These are phyloP conservation scores for Eruca vesicaria DNA, from an alignment of 441 rosid genomes.

Conservation along the genomic window DNA sequence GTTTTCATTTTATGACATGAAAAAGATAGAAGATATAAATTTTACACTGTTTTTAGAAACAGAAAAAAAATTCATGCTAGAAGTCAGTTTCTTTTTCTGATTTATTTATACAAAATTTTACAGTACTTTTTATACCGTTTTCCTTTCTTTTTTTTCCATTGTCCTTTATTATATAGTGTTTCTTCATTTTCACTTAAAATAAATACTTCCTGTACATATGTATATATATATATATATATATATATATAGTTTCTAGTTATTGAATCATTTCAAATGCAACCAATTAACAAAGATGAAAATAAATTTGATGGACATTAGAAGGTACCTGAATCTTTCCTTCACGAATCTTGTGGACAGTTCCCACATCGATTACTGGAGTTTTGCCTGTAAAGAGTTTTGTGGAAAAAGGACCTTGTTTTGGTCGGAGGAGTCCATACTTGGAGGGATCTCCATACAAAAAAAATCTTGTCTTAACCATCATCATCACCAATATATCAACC, in stretches of 20 bases:
- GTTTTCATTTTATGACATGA: not conserved
- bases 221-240: not conserved
- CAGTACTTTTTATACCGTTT: not conserved
- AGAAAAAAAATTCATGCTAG: no score
- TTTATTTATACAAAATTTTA: not conserved
- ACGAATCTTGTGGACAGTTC: conserved; percentile 45
- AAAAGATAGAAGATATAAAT: not conserved
- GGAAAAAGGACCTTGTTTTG: conserved; percentile 38
- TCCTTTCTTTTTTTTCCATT: not conserved
- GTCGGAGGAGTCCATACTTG: conserved; percentile 33
- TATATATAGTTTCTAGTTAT: not conserved
- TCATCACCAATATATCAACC: conserved; percentile 40
- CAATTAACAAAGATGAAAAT: not conserved
- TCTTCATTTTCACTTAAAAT: not conserved
- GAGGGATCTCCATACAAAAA: conserved; percentile 43
- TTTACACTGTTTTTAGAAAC: not conserved
- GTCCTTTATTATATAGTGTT: not conserved
- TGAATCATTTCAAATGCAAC: not conserved
- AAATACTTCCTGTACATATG: no score
- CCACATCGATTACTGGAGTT: conserved; percentile 49
- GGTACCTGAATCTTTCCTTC: conserved; percentile 52
- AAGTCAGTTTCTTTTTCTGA: not conserved
- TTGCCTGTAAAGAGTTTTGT: conserved; percentile 42
- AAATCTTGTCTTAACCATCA: conserved; percentile 32
- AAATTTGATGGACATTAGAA: not conserved